Evolutionary conservation across 805 yeast genomes (phyloP).

Genomic region (Candida alai): DNA sequence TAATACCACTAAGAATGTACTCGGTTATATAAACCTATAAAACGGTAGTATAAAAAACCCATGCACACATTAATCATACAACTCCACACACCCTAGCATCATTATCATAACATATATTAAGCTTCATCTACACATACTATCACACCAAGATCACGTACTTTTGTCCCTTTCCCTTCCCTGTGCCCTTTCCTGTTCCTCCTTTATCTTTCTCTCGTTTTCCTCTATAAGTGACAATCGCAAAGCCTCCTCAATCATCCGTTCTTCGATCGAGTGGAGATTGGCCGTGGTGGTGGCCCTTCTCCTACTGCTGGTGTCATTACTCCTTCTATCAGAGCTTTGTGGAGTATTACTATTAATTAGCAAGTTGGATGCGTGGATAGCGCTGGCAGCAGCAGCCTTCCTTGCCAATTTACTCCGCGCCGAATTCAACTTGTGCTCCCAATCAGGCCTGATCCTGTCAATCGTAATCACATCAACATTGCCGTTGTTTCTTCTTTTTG

Average conservation of each 20-base stretch:
- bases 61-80: too few relatives aligned
- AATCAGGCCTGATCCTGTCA: slow-evolving; percentile 86
- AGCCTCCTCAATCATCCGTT: slow-evolving; percentile 82
- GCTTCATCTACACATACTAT: too few relatives aligned
- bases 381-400: slow-evolving; percentile 90
- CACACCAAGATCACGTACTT: too few relatives aligned
- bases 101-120: too few relatives aligned
- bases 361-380: slow-evolving; percentile 84
- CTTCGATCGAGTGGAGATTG: slow-evolving; percentile 37
- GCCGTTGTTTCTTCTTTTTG: slow-evolving; percentile 19
- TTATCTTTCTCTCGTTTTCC: slow-evolving; percentile 51
- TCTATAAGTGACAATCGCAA: slow-evolving; percentile 69
- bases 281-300: slow-evolving; percentile 7
- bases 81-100: too few relatives aligned
- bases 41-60: too few relatives aligned
- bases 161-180: slow-evolving; percentile 5
- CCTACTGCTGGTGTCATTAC: slow-evolving; percentile 10
- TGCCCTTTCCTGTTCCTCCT: slow-evolving; percentile 17
- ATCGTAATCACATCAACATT: slow-evolving; percentile 72
- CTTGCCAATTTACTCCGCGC: slow-evolving; percentile 79
- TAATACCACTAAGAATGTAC: too few relatives aligned
- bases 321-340: slow-evolving; percentile 3
- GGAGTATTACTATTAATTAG: slow-evolving; percentile 33
- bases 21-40: too few relatives aligned
- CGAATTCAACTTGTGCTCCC: slow-evolving; percentile 71